Evolutionary conservation across 306 rosid species (phyloP).

Genomic region (Cucurbita argyrosperma): DNA sequence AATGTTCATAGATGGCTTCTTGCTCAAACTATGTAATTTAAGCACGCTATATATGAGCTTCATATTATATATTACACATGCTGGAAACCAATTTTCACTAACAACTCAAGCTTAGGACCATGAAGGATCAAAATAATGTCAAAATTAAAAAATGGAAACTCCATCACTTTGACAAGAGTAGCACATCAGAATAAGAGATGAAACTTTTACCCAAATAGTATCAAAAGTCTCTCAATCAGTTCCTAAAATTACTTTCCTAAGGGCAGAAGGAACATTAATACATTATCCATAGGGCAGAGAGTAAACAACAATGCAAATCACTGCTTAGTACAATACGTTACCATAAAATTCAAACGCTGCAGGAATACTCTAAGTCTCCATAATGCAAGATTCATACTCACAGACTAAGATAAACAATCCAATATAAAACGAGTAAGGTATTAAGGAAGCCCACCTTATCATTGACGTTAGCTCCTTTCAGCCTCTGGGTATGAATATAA

Average conservation of each 20-base stretch:
- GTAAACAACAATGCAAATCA: neutral
- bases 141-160: neutral
- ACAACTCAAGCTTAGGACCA: neutral
- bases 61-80: neutral
- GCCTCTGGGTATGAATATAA: conserved; percentile 58
- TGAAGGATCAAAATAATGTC: neutral
- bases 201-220: neutral
- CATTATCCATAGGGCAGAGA: neutral
- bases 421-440: conserved; percentile 9
- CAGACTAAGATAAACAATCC: neutral
- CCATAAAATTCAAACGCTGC: neutral
- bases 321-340: neutral
- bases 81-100: neutral
- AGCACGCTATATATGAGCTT: neutral
- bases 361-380: neutral
- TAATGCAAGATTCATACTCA: neutral
- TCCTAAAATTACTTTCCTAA: neutral
- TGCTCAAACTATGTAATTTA: neutral
- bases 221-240: neutral
- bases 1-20: neutral
- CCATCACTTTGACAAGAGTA: neutral
- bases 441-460: conserved; percentile 50
- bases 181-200: neutral
- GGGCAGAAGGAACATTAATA: neutral
- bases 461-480: conserved; percentile 62